These are phyloP conservation scores for Cytidiella melzeri DNA, from an alignment of 768 basidiomycete species.

Conservation along the genomic window DNA sequence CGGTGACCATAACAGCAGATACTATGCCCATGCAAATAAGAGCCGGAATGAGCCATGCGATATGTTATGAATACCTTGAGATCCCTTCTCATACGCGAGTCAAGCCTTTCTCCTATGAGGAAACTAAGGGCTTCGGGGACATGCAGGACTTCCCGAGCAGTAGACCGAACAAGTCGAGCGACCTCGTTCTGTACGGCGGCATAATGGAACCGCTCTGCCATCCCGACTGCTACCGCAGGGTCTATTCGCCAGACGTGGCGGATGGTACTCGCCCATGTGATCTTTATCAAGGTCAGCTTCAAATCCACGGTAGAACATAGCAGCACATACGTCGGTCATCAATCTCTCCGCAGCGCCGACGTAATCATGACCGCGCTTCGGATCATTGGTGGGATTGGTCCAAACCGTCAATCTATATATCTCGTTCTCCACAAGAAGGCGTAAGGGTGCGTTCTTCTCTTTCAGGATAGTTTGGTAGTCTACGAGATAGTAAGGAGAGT, in stretches of 20 bases:
- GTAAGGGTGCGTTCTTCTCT: constrained; percentile 67
- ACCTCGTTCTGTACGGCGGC: constrained; percentile 65
- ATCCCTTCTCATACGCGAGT: constrained; percentile 52
- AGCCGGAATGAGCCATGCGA: not conserved
- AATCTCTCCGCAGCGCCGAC: constrained; percentile 49
- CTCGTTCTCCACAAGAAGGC: constrained; percentile 86
- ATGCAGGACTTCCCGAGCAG: constrained; percentile 62
- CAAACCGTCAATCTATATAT: constrained; percentile 82
- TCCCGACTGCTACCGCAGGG: constrained; percentile 75
- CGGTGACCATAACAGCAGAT: constrained; percentile 83
- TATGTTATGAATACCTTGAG: constrained; percentile 50
- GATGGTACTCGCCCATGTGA: constrained; percentile 60
- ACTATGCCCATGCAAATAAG: constrained; percentile 38
- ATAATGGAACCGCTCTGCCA: constrained; percentile 86
- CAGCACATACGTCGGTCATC: constrained; percentile 49
- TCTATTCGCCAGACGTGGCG: constrained; percentile 77
- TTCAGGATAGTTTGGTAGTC: constrained; percentile 59
- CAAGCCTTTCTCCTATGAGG: constrained; percentile 69
- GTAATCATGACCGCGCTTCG: constrained; percentile 59
- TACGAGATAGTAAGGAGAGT: constrained; percentile 20
- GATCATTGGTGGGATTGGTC: constrained; percentile 81
- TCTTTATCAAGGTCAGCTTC: constrained; percentile 30
- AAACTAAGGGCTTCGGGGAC: constrained; percentile 77
- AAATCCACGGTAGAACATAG: not conserved
- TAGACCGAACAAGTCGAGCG: constrained; percentile 63